Evolutionary conservation across 2,329 filamentous ascomycete species (phyloP), one percentile per base, ranked within the genome.

Genomic region (Dactylonectria macrodidyma): DNA sequence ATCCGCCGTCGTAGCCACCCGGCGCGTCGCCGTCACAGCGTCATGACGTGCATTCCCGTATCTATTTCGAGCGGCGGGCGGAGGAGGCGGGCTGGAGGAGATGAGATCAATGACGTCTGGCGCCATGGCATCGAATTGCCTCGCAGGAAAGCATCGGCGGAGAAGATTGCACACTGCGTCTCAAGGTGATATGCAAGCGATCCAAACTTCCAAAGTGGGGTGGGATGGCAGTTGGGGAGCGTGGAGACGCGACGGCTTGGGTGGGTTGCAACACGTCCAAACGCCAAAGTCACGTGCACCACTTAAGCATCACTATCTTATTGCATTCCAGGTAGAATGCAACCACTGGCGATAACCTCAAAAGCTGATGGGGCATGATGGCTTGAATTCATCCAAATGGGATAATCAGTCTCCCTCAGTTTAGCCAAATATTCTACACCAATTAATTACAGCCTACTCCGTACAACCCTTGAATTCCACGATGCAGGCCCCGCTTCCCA

Each of bases 81-180:
- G 14, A 5, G 46, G 60, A 24, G 71, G 63, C 6, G 80, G 80
- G 30, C 81, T 82, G 9, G 81, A 82, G 16, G 81, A 82, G 22
- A 81, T 71, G 30, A 82, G 78, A 66, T 81, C 78, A 60, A 82
- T 81, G 34, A 82, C 71, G 12, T 80, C 72, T 2, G 72, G 69
- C 8, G 76, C 72, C 80, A 81, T 82, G 10, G n/a, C 67, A 16
- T 55, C 26, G 41, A 36, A 41, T 48, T 52, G 56, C n/a, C 47
- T n/a, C 51, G 16, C 19, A 5, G 5, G 16, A 57, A 54, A 24
- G 59, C 61, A 58, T 47, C 16, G 50, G 30, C 11, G 52, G 46
- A 34, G 50, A 30, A 47, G 30, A 26, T 46, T 57, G 38, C 38
- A 41, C 6, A 11, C 26, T 6, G 19, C 22, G 22, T 44, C 30